Conservation (phyloP, 371 early-diverging fungal species). For the Saksenaea vasiformis region DNA sequence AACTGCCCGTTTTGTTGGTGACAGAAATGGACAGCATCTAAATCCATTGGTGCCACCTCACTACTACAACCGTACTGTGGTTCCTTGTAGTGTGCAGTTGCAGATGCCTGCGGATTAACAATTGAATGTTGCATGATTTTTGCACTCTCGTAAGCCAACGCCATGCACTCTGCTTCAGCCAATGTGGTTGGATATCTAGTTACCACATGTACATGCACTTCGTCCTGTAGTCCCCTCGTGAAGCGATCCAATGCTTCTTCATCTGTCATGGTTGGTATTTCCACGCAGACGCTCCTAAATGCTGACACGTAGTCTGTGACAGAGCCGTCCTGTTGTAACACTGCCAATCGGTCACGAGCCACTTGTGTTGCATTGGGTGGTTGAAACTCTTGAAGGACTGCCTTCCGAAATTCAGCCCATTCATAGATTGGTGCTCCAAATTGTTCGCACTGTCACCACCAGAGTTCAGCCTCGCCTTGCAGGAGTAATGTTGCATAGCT, state of each 20-base stretch:
- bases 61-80: too few relatives aligned
- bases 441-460: conserved; percentile 4
- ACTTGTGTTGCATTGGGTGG: background rate
- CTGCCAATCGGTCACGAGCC: conserved; percentile 4
- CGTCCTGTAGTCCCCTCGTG: background rate
- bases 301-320: background rate
- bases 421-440: background rate
- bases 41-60: conserved; percentile 1
- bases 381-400: background rate
- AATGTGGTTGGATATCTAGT: too few relatives aligned
- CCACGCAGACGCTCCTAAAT: background rate
- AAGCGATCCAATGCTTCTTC: conserved; percentile 15
- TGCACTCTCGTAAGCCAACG: too few relatives aligned
- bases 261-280: conserved; percentile 2
- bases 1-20: too few relatives aligned
- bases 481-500: background rate
- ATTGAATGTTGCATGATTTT: too few relatives aligned
- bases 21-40: background rate
- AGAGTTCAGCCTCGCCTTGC: background rate
- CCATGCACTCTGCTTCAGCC: too few relatives aligned
- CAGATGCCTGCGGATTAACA: too few relatives aligned
- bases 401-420: background rate
- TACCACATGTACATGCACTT: background rate
- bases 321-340: background rate
- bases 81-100: too few relatives aligned